phyloP scores from a whole-genome alignment of 2,329 filamentous ascomycete species.

The Fusarium annulatum region DNA sequence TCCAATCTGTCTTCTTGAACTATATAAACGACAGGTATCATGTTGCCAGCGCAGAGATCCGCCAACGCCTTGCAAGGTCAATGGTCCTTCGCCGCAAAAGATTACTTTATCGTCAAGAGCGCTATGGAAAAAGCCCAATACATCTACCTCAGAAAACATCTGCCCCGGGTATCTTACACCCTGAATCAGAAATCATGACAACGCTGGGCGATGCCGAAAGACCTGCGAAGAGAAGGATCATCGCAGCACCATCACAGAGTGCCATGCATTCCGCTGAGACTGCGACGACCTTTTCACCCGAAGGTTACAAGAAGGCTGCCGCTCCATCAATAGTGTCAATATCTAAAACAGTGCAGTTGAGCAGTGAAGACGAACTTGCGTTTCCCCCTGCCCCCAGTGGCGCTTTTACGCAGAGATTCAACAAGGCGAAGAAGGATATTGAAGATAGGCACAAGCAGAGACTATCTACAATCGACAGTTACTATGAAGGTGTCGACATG shows the following conservation, averaged over 20 bases:
- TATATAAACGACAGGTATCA: not conserved
- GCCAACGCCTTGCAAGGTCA: not conserved
- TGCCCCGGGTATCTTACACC: too few relatives aligned
- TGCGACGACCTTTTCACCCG: not conserved
- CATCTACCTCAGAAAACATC: not conserved
- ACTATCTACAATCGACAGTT: not conserved
- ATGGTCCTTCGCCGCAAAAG: not conserved
- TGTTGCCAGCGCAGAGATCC: too few relatives aligned
- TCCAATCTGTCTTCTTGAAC: accelerated
- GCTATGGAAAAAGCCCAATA: not conserved
- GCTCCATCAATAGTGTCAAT: not conserved
- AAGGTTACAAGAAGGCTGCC: not conserved
- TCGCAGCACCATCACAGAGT: accelerated
- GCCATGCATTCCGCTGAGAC: accelerated
- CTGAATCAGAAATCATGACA: not conserved
- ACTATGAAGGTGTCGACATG: not conserved
- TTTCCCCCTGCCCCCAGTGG: not conserved
- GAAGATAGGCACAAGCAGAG: not conserved
- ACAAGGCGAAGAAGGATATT: not conserved
- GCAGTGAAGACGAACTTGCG: accelerated
- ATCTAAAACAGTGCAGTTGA: accelerated
- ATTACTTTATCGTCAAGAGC: not conserved
- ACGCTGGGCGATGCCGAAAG: accelerated
- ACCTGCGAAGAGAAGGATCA: not conserved
- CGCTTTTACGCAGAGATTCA: not conserved